Evolutionary conservation across 2,329 filamentous ascomycete genomes (phyloP), one percentile per base, ranked within the genome.

Genomic region (Gliomastix tumulicola): DNA sequence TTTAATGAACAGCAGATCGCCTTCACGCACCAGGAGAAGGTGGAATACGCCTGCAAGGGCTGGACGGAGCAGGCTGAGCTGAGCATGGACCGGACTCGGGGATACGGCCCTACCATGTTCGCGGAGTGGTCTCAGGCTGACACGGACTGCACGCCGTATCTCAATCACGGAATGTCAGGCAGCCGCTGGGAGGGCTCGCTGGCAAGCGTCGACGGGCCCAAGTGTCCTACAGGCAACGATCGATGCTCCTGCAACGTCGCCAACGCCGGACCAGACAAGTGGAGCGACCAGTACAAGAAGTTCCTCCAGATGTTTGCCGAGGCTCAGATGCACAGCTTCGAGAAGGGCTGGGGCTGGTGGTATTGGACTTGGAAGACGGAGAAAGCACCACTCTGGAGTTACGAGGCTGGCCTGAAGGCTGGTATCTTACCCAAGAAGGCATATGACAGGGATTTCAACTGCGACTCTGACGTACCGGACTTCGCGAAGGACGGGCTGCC

Each of bases 331-430:
- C 73, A 82, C 49, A 86, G 82, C 41, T 98, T 97, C 54, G 90
- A 97, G 60, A 80, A 82, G 44, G 88, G 86, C 6, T 92, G 85
- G 82, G 92, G 92, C 34, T 98, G 92, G 92, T 96, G 94, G 65
- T 98, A 98, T 64, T 98, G 92, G 92, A 97, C 89, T 22, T 94
- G 92, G 90, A 78, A 88, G 62, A 95, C 90, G 21, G 90, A 97
- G 67, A 71, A 63, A 45, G 81, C 84, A 34, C 70, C 80, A 41
- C 88, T 96, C 63, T 98, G 92, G 92, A 95, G 88, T 57, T 95
- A 92, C 66, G 80, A 89, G 60, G 70, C 79, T 44, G 89, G 88
- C 1, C 66, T 89, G 44, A 73, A 73, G 36, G 84, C 84, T 3
- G 87, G 87, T 1, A 87, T 90, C 33, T 59, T 98, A 62, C 92